These are phyloP conservation scores for Fulvia fulva DNA, from an alignment of 2,329 filamentous ascomycete genomes.

Conservation along the genomic window DNA sequence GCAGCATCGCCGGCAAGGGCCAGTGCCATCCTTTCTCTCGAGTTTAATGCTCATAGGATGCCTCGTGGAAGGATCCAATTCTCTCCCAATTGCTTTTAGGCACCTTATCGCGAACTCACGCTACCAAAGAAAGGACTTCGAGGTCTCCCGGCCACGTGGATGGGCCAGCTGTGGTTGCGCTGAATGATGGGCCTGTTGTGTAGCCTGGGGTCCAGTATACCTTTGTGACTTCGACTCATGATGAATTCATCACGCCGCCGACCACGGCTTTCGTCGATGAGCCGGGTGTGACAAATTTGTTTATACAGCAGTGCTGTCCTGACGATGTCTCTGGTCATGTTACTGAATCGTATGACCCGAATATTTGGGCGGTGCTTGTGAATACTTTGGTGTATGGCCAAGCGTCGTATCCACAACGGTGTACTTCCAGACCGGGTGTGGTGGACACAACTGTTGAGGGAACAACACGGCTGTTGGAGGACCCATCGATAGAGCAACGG, in stretches of 20 bases:
- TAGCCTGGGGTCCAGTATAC: constrained; percentile 14
- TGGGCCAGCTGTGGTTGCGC: background rate
- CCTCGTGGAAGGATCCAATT: too few relatives aligned
- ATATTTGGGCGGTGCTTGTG: constrained; percentile 7
- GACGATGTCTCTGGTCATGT: constrained; percentile 11
- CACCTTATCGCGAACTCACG: too few relatives aligned
- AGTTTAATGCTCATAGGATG: too few relatives aligned
- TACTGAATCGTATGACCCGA: constrained; percentile 5
- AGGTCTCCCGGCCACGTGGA: too few relatives aligned
- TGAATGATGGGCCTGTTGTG: constrained; percentile 14
- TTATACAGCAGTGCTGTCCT: constrained; percentile 16
- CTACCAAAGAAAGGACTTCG: too few relatives aligned
- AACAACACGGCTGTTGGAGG: background rate
- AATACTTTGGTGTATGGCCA: constrained; percentile 3
- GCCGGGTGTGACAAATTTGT: constrained; percentile 11
- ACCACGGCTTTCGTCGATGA: constrained; percentile 14
- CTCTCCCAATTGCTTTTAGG: too few relatives aligned
- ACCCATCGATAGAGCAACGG: background rate
- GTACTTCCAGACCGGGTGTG: background rate
- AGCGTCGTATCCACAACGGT: background rate
- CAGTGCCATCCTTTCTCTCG: too few relatives aligned
- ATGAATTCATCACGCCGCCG: constrained; percentile 15
- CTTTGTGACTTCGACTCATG: constrained; percentile 10
- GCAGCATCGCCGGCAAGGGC: too few relatives aligned
- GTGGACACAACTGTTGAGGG: background rate